A percentile compares a stretch with the other conserved stretches of the same genome.
These are phyloP conservation scores for Pyrenophora seminiperda DNA, from an alignment of 2,329 filamentous ascomycete species.

Conservation along the genomic window DNA sequence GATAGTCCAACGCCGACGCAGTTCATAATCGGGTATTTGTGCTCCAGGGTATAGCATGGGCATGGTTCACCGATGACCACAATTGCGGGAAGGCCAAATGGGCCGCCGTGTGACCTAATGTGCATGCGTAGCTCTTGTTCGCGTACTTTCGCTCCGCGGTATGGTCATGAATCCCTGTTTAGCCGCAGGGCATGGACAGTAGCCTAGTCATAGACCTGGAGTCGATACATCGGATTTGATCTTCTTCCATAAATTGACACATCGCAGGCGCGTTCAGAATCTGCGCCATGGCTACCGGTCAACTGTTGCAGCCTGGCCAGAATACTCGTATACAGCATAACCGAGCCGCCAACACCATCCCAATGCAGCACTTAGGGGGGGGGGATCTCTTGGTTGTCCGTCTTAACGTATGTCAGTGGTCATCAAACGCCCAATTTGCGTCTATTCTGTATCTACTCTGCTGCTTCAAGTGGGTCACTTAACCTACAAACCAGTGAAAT, in stretches of 20 bases:
- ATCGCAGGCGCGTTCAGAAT: not conserved
- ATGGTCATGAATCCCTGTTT: conserved; percentile 6
- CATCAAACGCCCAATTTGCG: conserved; percentile 28
- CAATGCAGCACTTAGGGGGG: not conserved
- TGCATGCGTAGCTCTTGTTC: conserved; percentile 15
- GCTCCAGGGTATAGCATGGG: conserved; percentile 5
- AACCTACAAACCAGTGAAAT: conserved; percentile 4
- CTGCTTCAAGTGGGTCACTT: conserved; percentile 11
- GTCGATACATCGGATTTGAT: not conserved
- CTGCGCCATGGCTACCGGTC: not conserved
- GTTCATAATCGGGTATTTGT: conserved; percentile 8
- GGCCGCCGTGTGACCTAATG: conserved; percentile 9
- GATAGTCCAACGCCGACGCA: conserved; percentile 6
- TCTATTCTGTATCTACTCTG: conserved; percentile 3
- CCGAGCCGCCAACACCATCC: conserved; percentile 3
- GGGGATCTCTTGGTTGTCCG: conserved; percentile 1
- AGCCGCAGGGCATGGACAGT: conserved; percentile 8
- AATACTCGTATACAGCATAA: not conserved
- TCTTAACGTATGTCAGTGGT: conserved; percentile 14
- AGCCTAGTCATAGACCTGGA: conserved; percentile 4
- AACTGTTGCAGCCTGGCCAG: not conserved
- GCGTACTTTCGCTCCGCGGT: conserved; percentile 6
- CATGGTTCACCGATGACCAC: conserved; percentile 9
- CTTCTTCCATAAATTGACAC: not conserved
- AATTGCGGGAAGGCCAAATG: conserved; percentile 3